Evolutionary conservation across 306 rosid species (phyloP).

Genomic region (Inga laurina): DNA sequence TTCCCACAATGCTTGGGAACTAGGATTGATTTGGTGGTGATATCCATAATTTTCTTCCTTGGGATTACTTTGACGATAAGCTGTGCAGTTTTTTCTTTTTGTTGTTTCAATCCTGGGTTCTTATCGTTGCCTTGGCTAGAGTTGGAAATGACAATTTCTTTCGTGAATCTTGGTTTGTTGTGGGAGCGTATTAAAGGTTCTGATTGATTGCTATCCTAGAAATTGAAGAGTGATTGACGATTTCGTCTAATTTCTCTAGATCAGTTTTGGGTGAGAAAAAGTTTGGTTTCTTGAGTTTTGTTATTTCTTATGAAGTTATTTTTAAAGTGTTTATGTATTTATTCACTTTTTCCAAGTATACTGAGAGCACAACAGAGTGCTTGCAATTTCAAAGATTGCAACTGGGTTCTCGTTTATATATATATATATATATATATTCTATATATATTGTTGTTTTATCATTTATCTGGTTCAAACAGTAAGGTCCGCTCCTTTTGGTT

Average conservation of each 20-base stretch:
- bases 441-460: neutral
- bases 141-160: slow-evolving; percentile 38
- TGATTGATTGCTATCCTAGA: slow-evolving; percentile 16
- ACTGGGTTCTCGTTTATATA: slow-evolving; percentile 4
- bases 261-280: slow-evolving; percentile 24
- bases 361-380: slow-evolving; percentile 14
- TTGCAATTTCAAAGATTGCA: slow-evolving; percentile 20
- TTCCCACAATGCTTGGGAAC: slow-evolving; percentile 43
- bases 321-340: slow-evolving; percentile 25
- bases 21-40: slow-evolving; percentile 49
- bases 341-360: slow-evolving; percentile 9
- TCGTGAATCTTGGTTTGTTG: slow-evolving; percentile 23
- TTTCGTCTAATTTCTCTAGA: slow-evolving; percentile 33
- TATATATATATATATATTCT: neutral
- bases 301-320: neutral
- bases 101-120: neutral
- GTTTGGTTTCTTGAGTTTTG: slow-evolving; percentile 9
- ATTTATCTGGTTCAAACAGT: neutral
- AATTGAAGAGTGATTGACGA: slow-evolving; percentile 29
- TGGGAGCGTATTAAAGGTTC: slow-evolving; percentile 28
- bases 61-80: slow-evolving; percentile 74
- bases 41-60: slow-evolving; percentile 47
- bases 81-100: slow-evolving; percentile 29
- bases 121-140: slow-evolving; percentile 23
- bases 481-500: neutral